Evolutionary conservation across 2,329 filamentous ascomycete species (phyloP).

Genomic region (Fusarium sublunatum): DNA sequence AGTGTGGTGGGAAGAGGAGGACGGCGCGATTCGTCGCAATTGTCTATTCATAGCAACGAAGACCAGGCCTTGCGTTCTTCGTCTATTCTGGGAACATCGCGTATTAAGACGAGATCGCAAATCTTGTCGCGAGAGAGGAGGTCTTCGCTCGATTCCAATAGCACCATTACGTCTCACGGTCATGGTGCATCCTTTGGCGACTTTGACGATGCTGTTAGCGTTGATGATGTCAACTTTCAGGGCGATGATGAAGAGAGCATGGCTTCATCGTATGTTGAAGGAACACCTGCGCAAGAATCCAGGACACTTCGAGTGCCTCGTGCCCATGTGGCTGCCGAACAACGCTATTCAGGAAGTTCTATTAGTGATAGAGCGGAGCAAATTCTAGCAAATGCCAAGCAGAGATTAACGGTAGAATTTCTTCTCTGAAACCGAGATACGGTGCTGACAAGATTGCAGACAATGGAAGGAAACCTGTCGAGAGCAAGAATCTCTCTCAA

Average conservation of each 20-base stretch:
- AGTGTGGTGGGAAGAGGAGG: constrained; percentile 59
- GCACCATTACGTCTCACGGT: constrained; percentile 67
- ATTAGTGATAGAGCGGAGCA: constrained; percentile 86
- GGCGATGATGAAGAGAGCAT: constrained; percentile 76
- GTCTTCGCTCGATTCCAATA: constrained; percentile 69
- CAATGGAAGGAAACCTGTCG: constrained; percentile 91
- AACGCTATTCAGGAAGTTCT: constrained; percentile 76
- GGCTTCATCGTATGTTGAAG: constrained; percentile 66
- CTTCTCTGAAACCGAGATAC: background rate
- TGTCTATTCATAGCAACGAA: constrained; percentile 50
- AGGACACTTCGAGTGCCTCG: constrained; percentile 21
- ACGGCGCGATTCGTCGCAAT: constrained; percentile 52
- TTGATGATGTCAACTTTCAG: constrained; percentile 73
- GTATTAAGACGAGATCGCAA: constrained; percentile 59
- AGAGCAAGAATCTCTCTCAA: constrained; percentile 78
- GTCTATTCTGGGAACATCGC: constrained; percentile 58
- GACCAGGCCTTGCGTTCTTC: constrained; percentile 56
- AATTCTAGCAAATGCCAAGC: constrained; percentile 93
- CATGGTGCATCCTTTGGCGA: constrained; percentile 65
- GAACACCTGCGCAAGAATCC: constrained; percentile 49
- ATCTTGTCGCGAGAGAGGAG: constrained; percentile 60
- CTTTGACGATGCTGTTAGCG: constrained; percentile 70
- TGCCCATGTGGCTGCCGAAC: constrained; percentile 53
- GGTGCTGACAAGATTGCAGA: constrained; percentile 61
- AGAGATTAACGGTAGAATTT: constrained; percentile 79